Evolutionary conservation across 2,329 filamentous ascomycete genomes (phyloP), one percentile per base, ranked within the genome.

Genomic region (Ophiostoma sp.): DNA sequence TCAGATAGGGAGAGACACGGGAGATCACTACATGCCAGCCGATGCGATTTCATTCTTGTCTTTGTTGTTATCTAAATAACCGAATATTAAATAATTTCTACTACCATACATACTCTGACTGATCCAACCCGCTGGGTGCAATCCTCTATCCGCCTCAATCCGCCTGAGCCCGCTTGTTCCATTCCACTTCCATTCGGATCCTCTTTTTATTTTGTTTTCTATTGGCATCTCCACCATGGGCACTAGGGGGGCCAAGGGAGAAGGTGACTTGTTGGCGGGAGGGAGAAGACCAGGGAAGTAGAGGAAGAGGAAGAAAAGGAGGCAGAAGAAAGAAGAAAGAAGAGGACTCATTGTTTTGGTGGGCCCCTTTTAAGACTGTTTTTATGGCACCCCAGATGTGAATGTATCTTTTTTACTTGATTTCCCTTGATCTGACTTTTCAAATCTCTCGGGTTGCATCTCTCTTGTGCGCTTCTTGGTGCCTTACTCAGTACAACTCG

Each of bases 171-270:
- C 60, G 60, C 60, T n/a, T 64, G 60, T 64, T 39, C 62, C 62
- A 65, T 65, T 65, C 62, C 35, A 62, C 57, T 39, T 65, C 31
- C 31, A 35, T 64, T n/a, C 17, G 60, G 60, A 8, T 64, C 60
- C 60, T 64, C 35, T 39, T 65, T 39, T 65, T 65, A 65, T 65
- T 65, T 65, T 65, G 62, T 39, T 65, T 65, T 65, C 62, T 65
- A 65, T 65, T 65, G 33, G 57, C 17, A 15, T 65, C 35, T 41
- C 62, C 62, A 65, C 62, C 5, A 39, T 39, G 33, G 60, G 33
- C 31, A 13, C 33, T 23, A 65, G 62, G 60, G 31, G 20, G 4
- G 31, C 11, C 10, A 36, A 36, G 60, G 60, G 31, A 65, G 60
- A 39, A 33, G 60, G 60, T 44, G 41, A 13, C 41, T 44, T 44